These are phyloP conservation scores for Canavalia ensiformis DNA, from an alignment of 306 rosid species.

Conservation along the genomic window DNA sequence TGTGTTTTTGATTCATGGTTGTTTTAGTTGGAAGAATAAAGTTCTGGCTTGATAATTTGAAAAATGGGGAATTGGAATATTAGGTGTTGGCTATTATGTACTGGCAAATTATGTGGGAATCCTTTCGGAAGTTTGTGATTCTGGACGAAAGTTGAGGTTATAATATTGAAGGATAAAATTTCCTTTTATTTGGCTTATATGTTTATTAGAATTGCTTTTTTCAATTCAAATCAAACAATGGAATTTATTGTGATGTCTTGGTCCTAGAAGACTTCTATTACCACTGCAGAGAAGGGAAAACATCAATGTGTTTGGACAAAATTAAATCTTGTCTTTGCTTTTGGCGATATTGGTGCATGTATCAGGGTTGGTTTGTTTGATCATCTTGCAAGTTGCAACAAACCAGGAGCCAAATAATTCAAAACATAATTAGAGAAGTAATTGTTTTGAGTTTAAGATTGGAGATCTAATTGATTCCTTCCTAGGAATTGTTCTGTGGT, in stretches of 20 bases:
- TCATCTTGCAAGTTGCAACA: too few relatives aligned
- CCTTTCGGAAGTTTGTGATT: constrained; percentile 16
- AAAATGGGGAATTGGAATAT: constrained; percentile 45
- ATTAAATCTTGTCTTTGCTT: neutral
- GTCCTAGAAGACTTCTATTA: constrained; percentile 20
- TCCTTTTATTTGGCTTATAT: neutral
- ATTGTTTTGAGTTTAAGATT: constrained; percentile 2
- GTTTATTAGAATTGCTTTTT: constrained; percentile 4
- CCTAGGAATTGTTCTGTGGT: constrained; percentile 6
- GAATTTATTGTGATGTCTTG: constrained; percentile 25
- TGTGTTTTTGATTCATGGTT: constrained; percentile 37
- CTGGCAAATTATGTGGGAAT: constrained; percentile 23
- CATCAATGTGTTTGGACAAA: constrained; percentile 2
- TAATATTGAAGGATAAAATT: constrained; percentile 17
- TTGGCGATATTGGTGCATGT: neutral
- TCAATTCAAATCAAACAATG: constrained; percentile 16
- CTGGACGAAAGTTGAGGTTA: constrained; percentile 32
- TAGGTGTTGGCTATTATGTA: constrained; percentile 25
- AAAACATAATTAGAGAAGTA: neutral
- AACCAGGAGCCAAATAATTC: neutral
- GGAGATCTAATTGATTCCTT: constrained; percentile 13
- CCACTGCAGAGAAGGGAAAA: constrained; percentile 27
- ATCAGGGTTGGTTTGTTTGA: neutral
- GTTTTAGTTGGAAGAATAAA: constrained; percentile 24
- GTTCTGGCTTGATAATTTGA: constrained; percentile 32